Evolutionary conservation across 1,284 basidiomycete species (phyloP), one percentile per base, ranked within the genome.

Genomic region (Fomitopsis betulina): DNA sequence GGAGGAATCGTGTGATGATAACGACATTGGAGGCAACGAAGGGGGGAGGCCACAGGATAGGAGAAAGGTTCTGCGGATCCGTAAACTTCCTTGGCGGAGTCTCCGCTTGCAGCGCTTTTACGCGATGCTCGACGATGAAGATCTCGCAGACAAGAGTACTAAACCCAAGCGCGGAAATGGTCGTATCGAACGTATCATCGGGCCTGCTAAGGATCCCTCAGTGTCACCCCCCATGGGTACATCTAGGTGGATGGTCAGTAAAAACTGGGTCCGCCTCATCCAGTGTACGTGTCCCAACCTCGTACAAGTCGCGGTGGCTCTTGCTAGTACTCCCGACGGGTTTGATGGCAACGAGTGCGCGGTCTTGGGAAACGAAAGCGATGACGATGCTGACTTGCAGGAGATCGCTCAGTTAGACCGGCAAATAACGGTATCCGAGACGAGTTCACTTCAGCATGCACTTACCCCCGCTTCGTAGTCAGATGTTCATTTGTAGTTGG

Each of bases 211-310:
- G 65, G 84, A 86, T n/a, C 80, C 76, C 2, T 69, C 83, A 9
- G 63, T 75, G 23, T 70, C 87, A 4, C 89, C 89, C 6, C 88
- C 89, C 0, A 75, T 76, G 60, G 85, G 85, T 2, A 75, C 85
- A 6, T 76, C 81, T 5, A 73, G 75, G n/a, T 90, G 87, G 87
- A 91, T 91, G 89, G 74, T 90, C 61, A 89, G 87, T 69, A 78
- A 77, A 64, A 72, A 77, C 23, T 90, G 87, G 87, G 60, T 84
- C 53, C 69, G 70, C 38, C 66, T 69, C 53, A 71, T 78, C 53
- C 71, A 73, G 58, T 58, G 54, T 2, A 70, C 70, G 37, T 78
- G 80, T 21, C 77, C 77, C 3, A 84, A 85, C 63, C 65, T 85
- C 2, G 65, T 71, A 10, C 71, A 72, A 15, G 62, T 71, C 49